These are phyloP conservation scores for Penicillium aurantiogriseum DNA, from an alignment of 2,329 filamentous ascomycete species.

Conservation along the genomic window DNA sequence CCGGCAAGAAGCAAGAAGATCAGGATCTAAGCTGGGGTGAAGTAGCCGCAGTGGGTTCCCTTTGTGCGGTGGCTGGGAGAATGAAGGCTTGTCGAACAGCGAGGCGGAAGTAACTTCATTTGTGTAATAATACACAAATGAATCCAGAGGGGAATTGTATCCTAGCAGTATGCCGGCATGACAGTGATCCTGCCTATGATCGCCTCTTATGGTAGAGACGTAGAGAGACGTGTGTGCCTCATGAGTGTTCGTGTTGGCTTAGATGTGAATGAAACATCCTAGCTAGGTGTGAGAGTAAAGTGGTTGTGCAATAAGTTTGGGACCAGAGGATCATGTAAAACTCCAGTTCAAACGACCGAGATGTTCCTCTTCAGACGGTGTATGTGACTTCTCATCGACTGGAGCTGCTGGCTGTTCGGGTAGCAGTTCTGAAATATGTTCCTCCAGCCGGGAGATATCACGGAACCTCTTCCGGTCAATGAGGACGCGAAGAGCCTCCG, in stretches of 20 bases:
- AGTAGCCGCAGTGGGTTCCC: background rate
- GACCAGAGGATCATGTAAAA: constrained; percentile 2
- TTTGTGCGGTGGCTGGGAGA: background rate
- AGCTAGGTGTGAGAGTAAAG: background rate
- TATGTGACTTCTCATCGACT: constrained; percentile 12
- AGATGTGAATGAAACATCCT: background rate
- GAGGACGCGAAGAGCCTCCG: constrained; percentile 41
- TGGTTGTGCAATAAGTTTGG: background rate
- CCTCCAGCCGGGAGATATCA: constrained; percentile 32
- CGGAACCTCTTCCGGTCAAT: constrained; percentile 32
- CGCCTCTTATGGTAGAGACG: background rate
- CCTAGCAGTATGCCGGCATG: background rate
- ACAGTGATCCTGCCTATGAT: background rate
- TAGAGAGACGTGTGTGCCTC: background rate
- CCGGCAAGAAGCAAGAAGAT: background rate
- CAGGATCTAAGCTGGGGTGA: background rate
- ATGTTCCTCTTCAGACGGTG: background rate
- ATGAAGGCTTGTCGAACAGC: background rate
- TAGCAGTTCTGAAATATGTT: constrained; percentile 32
- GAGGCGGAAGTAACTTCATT: background rate
- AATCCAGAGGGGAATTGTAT: background rate
- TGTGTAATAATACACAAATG: background rate
- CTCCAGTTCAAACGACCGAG: constrained; percentile 4
- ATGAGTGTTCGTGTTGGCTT: background rate
- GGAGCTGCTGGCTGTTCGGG: constrained; percentile 22